Evolutionary conservation across 306 rosid species (phyloP), one percentile per base, ranked within the genome.

Genomic region (Datisca glomerata): DNA sequence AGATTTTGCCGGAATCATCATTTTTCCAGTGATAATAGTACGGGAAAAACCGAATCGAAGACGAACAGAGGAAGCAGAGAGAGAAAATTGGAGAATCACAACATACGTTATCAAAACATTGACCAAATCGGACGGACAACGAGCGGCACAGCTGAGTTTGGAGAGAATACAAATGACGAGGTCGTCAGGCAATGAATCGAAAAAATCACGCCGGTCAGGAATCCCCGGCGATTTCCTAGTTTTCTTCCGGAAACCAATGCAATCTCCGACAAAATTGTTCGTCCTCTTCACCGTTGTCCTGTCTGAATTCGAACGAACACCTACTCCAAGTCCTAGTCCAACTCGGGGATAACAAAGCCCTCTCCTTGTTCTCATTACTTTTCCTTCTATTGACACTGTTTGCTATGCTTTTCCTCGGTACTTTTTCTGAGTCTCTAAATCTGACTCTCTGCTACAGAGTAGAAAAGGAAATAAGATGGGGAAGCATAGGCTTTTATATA

Each of bases 181-280:
- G 53, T 87, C 97, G 3, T 83, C 97, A 0, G 87, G 93, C 47
- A 87, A 58, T 7, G 70, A 47, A 6, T 87, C 93, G 7, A 87
- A 87, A 3, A 74, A 71, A 34, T 71, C 79, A 3, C 14, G 4
- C 7, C 20, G 61, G 1, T 45, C 49, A 22, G 39, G 6, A 6
- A 3, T 29, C 4, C 49, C 62, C 44, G 70, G 66, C 13, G 44
- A 68, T 4, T 14, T 41, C 22, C 50, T 64, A 2, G 13, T 75
- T 36, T 68, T 63, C 55, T 79, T 85, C 21, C 71, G 76, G 61
- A 17, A n/a, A 15, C 15, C 12, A 11, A 18, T 11, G 28, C 57
- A 21, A 3, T 66, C 65, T 13, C 21, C 54, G n/a, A 47, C 22
- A 40, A 38, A 45, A 37, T 59, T 61, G 19, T 67, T 71, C 33